A percentile compares a stretch with the other conserved stretches of the same genome.
phyloP scores from a whole-genome alignment of 495 filamentous ascomycete species.

The Trichoderma asperelloides region DNA sequence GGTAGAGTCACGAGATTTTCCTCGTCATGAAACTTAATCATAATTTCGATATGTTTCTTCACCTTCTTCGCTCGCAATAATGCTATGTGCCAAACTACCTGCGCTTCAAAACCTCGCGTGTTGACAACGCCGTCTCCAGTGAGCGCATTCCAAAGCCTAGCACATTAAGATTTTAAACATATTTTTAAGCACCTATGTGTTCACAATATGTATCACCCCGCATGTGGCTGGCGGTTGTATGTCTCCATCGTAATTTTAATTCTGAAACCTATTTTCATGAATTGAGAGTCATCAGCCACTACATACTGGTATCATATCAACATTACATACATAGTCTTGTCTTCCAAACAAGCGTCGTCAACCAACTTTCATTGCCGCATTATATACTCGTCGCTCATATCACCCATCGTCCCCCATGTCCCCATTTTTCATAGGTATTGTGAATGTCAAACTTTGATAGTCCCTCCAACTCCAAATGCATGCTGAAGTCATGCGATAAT shows the following conservation, averaged over 20 bases:
- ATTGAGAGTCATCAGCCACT: not conserved
- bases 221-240: too few relatives aligned
- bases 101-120: too few relatives aligned
- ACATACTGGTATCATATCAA: not conserved
- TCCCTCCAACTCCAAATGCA: not conserved
- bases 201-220: too few relatives aligned
- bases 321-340: not conserved
- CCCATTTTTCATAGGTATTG: not conserved
- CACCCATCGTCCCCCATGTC: not conserved
- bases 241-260: not conserved
- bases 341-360: not conserved
- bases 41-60: not conserved
- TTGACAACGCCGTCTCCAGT: too few relatives aligned
- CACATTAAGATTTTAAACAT: not conserved
- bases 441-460: not conserved
- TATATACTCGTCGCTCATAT: conserved; percentile 1
- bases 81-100: not conserved
- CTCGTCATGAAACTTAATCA: not conserved
- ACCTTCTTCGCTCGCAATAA: not conserved
- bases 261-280: not conserved
- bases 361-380: not conserved
- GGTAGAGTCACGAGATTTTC: not conserved
- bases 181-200: not conserved
- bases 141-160: not conserved
- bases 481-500: not conserved